Percentiles rank a stretch among this genome's conserved stretches.
phyloP scores from a whole-genome alignment of 2,329 filamentous ascomycete genomes.

The Dothideomycetes sp. region DNA sequence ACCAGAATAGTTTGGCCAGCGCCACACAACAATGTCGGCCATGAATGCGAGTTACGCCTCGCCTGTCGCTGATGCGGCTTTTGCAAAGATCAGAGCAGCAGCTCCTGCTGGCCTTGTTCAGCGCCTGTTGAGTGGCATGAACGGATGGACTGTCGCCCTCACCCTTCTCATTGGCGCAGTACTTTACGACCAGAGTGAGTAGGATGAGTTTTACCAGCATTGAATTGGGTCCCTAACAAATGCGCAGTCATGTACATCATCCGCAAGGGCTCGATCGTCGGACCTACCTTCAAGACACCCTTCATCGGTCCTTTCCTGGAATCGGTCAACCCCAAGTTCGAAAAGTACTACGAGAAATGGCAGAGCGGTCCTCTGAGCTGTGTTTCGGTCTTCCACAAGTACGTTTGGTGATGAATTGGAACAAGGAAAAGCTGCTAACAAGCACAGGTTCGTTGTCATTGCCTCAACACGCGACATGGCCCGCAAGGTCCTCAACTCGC shows the following conservation, averaged over 20 bases:
- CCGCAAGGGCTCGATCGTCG: constrained; percentile 38
- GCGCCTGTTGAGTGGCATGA: constrained; percentile 49
- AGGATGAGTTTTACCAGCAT: not conserved
- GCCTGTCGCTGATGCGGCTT: constrained; percentile 53
- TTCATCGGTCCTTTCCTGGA: constrained; percentile 85
- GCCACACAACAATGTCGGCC: constrained; percentile 14
- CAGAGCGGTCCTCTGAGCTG: constrained; percentile 83
- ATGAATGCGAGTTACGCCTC: constrained; percentile 61
- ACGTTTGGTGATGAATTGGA: constrained; percentile 19
- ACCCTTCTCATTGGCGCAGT: constrained; percentile 63
- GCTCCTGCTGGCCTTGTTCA: constrained; percentile 40
- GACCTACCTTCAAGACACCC: constrained; percentile 39
- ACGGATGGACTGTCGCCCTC: constrained; percentile 57
- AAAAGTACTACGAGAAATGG: constrained; percentile 90
- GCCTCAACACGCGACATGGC: constrained; percentile 91
- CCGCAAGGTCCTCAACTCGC: constrained; percentile 94
- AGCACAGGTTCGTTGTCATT: constrained; percentile 84
- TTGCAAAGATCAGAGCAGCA: constrained; percentile 44
- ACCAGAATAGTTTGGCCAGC: too few relatives aligned
- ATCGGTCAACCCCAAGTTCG: constrained; percentile 85
- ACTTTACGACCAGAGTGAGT: constrained; percentile 83
- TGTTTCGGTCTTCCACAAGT: constrained; percentile 99
- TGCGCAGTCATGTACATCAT: constrained; percentile 38
- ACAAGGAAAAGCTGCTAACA: not conserved
- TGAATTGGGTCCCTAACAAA: too few relatives aligned